Conservation (phyloP, 768 basidiomycete species). For the Chalciporus sphaerocephalus region DNA sequence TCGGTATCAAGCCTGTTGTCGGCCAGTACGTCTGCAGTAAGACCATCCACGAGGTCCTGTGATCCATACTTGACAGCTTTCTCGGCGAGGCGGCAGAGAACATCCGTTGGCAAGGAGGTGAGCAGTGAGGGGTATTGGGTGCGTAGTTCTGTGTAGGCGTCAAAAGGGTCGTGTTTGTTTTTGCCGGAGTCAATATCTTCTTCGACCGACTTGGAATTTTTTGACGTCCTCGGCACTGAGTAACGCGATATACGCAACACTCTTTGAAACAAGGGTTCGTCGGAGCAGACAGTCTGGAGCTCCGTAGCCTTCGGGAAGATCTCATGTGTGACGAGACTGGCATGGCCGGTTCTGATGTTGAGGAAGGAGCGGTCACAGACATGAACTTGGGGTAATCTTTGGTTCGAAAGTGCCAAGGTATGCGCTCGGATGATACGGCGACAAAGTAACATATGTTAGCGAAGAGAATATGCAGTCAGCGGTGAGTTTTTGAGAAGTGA, state of each 20-base stretch:
- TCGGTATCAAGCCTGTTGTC: slow-evolving; percentile 15
- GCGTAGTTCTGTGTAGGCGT: slow-evolving; percentile 27
- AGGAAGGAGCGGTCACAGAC: slow-evolving; percentile 11
- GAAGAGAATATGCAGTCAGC: slow-evolving; percentile 14
- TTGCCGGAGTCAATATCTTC: slow-evolving; percentile 10
- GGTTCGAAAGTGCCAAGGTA: slow-evolving; percentile 28
- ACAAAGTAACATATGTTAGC: slow-evolving; percentile 79
- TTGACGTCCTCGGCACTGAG: slow-evolving; percentile 21
- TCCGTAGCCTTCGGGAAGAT: slow-evolving; percentile 6
- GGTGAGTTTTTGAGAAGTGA: neutral
- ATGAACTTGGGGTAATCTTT: slow-evolving; percentile 21
- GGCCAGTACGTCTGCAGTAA: slow-evolving; percentile 39
- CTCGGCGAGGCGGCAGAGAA: slow-evolving; percentile 29
- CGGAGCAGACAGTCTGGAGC: slow-evolving; percentile 1
- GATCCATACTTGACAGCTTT: slow-evolving; percentile 30
- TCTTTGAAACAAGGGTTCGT: slow-evolving; percentile 21
- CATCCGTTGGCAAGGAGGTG: slow-evolving; percentile 23
- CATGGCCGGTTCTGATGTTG: slow-evolving; percentile 11
- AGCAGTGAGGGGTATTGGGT: slow-evolving; percentile 21
- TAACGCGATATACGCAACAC: slow-evolving; percentile 26
- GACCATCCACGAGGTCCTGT: slow-evolving; percentile 34
- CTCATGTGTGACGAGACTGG: slow-evolving; percentile 13
- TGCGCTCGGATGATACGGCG: slow-evolving; percentile 52
- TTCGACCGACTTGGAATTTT: slow-evolving; percentile 7
- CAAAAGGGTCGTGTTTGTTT: slow-evolving; percentile 23